Evolutionary conservation across 2,329 filamentous ascomycete genomes (phyloP).

Genomic region (Pyricularia pennisetigena): DNA sequence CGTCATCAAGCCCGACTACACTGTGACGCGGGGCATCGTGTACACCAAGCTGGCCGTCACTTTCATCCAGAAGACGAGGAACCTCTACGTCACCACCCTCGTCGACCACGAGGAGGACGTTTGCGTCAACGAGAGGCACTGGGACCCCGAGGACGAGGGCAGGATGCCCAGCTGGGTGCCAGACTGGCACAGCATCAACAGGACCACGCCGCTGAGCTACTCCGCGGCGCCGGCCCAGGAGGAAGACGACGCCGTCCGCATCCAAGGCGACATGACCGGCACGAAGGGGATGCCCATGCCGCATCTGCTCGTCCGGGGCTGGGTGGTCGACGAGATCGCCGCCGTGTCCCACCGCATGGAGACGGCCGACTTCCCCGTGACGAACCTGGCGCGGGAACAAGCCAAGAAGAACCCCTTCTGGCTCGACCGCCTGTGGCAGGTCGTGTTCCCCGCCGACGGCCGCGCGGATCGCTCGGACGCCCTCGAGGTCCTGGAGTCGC

Average conservation of each 20-base stretch:
- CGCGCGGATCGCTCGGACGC: background rate
- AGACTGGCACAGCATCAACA: conserved; percentile 12
- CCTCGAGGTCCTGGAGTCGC: conserved; percentile 8
- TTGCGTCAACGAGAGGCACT: conserved; percentile 4
- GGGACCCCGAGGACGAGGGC: conserved; percentile 6
- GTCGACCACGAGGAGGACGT: conserved; percentile 10
- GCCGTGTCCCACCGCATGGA: conserved; percentile 10
- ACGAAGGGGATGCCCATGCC: conserved; percentile 6
- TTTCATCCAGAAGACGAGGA: conserved; percentile 8
- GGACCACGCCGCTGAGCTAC: conserved; percentile 8
- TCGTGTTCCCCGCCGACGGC: conserved; percentile 4
- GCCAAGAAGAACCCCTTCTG: conserved; percentile 10
- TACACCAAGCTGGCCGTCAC: conserved; percentile 9
- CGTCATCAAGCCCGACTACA: conserved; percentile 10
- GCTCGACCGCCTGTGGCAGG: conserved; percentile 9
- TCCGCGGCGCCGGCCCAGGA: background rate
- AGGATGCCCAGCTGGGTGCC: conserved; percentile 11
- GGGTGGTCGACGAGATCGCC: conserved; percentile 9
- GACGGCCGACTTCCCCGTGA: conserved; percentile 11
- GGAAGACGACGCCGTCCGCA: conserved; percentile 5
- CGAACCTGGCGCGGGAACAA: conserved; percentile 7
- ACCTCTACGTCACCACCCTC: conserved; percentile 7
- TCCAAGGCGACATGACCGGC: conserved; percentile 4
- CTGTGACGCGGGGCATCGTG: conserved; percentile 8
- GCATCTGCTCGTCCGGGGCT: conserved; percentile 9